Evolutionary conservation across 306 rosid genomes (phyloP), one percentile per base, ranked within the genome.

Genomic region (Fagus crenata): DNA sequence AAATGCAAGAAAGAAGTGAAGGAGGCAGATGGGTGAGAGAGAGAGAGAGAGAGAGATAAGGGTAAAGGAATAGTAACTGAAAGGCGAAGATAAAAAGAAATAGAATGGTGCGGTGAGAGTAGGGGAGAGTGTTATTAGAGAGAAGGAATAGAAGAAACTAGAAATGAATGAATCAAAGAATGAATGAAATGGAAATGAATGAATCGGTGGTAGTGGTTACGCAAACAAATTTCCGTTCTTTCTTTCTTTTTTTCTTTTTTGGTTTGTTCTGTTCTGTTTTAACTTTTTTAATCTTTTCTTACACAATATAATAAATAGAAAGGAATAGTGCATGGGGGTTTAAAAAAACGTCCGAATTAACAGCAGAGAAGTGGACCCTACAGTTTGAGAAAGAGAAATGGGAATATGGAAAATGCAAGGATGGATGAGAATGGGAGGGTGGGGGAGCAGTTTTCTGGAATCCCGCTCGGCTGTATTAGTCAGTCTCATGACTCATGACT

Each of bases 171-270:
- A 46, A 46, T 46, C 51, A 46, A 46, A 46, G 51, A 80, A 84
- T 75, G 80, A 28, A 77, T 58, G 15, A 56, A 22, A 22, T 22
- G 28, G 63, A 41, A 37, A 76, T 78, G 41, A 79, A 81, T 82
- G 77, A 67, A 82, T 63, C 89, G 76, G 78, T 81, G 87, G 82
- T 53, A 59, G 78, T 85, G 83, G 90, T 83, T 81, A 83, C 80
- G 84, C 81, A 84, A 86, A 87, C 84, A 49, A 60, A 80, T 80
- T 82, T 78, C 81, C 78, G 75, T 78, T 84, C 75, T 55, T 60
- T 67, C 51, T 42, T 42, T 40, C 61, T 61, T 73, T 64, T 5
- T 28, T 33, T 42, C 17, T 35, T n/a, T 69, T 70, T 13, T 18
- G 35, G 17, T 31, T 49, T 59, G 35, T 65, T 55, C 43, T 32